phyloP scores from a whole-genome alignment of 805 yeast species.

The Kluyveromyces lactis region DNA sequence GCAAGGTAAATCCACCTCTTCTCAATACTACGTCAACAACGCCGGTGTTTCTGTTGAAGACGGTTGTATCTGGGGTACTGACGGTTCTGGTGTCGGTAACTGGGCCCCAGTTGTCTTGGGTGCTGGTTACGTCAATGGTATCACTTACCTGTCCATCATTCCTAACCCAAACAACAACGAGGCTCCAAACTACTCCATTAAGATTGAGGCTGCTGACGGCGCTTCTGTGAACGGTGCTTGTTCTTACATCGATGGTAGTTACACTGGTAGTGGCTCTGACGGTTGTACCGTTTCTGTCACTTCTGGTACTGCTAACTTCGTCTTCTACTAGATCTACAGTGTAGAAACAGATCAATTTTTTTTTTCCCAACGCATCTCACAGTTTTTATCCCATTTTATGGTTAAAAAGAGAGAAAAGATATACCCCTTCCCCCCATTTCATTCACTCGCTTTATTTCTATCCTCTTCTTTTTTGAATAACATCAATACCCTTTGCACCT shows the following conservation, averaged over 20 bases:
- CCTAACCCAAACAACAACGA: constrained; percentile 66
- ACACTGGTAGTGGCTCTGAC: constrained; percentile 56
- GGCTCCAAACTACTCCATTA: constrained; percentile 54
- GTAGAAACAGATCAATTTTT: constrained; percentile 1
- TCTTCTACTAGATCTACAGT: constrained; percentile 33
- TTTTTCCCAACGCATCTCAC: not conserved
- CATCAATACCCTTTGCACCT: too few relatives aligned
- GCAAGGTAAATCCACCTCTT: constrained; percentile 56
- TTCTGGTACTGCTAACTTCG: constrained; percentile 53
- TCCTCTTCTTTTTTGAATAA: too few relatives aligned
- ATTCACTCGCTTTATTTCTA: too few relatives aligned
- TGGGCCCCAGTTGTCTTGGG: constrained; percentile 78
- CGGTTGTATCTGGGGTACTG: constrained; percentile 66
- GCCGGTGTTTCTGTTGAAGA: constrained; percentile 64
- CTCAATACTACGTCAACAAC: constrained; percentile 70
- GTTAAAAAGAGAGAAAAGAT: too few relatives aligned
- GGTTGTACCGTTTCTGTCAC: constrained; percentile 74
- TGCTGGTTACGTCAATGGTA: constrained; percentile 57
- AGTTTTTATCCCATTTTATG: not conserved
- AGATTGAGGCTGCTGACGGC: constrained; percentile 66
- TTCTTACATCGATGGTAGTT: constrained; percentile 68
- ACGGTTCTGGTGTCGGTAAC: constrained; percentile 57
- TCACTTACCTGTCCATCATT: constrained; percentile 60
- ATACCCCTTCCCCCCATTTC: too few relatives aligned
- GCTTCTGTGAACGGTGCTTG: constrained; percentile 61